Percentiles rank a stretch among this genome's conserved stretches.
These are phyloP conservation scores for Tolypocladium capitatum DNA, from an alignment of 2,329 filamentous ascomycete species.

Conservation along the genomic window DNA sequence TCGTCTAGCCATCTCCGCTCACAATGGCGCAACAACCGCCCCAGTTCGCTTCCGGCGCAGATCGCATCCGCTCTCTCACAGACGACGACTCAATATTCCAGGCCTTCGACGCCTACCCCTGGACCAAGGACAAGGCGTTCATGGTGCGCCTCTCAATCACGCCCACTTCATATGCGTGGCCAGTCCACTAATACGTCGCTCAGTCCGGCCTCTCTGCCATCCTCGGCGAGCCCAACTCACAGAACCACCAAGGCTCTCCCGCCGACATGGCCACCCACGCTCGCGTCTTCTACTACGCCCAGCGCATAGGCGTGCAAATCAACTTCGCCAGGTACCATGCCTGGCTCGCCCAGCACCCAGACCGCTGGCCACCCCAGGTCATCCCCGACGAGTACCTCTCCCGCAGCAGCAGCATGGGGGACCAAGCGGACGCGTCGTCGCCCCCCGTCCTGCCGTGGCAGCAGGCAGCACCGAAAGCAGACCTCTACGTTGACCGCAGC, in stretches of 20 bases:
- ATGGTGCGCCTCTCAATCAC: conserved; percentile 30
- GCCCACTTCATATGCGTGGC: not conserved
- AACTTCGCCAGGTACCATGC: conserved; percentile 55
- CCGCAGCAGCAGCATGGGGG: not conserved
- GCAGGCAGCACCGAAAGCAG: conserved; percentile 32
- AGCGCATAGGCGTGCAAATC: conserved; percentile 36
- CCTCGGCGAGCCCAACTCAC: conserved; percentile 36
- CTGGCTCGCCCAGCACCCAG: conserved; percentile 36
- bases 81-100: conserved; percentile 35
- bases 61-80: conserved; percentile 25
- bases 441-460: conserved; percentile 29
- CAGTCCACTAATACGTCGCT: not conserved
- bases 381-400: conserved; percentile 20
- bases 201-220: conserved; percentile 51
- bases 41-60: conserved; percentile 9
- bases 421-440: conserved; percentile 1
- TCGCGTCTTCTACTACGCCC: conserved; percentile 53
- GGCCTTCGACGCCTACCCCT: conserved; percentile 53
- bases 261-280: conserved; percentile 50
- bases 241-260: conserved; percentile 33
- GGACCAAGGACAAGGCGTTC: conserved; percentile 55
- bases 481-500: conserved; percentile 30
- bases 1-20: not conserved
- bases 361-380: conserved; percentile 20
- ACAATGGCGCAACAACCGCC: not conserved